These are phyloP conservation scores for Lithospermum erythrorhizon DNA, from an alignment of 257 asterid genomes.

Conservation along the genomic window DNA sequence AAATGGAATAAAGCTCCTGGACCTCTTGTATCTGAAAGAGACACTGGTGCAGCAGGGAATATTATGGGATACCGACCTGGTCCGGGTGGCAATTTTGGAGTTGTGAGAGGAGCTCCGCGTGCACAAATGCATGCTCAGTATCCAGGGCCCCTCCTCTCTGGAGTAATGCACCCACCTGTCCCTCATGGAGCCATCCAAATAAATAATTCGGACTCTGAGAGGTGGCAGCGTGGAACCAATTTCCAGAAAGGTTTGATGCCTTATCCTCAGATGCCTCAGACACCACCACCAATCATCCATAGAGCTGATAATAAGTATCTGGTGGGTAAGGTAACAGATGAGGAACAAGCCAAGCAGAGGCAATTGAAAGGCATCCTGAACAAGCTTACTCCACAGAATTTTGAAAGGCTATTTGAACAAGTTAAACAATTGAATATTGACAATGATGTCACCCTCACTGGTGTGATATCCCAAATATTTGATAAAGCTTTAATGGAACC, in stretches of 20 bases:
- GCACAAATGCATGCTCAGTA: constrained; percentile 39
- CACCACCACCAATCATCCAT: constrained; percentile 63
- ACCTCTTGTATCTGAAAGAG: constrained; percentile 44
- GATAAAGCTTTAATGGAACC: constrained; percentile 96
- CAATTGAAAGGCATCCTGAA: constrained; percentile 73
- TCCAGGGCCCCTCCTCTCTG: constrained; percentile 49
- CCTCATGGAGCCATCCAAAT: constrained; percentile 50
- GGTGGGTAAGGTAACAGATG: constrained; percentile 72
- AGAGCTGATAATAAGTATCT: constrained; percentile 79
- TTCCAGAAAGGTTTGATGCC: constrained; percentile 76
- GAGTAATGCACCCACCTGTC: constrained; percentile 57
- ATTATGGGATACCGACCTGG: constrained; percentile 39
- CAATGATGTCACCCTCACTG: constrained; percentile 51
- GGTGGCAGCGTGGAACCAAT: constrained; percentile 81
- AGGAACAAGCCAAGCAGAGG: constrained; percentile 84
- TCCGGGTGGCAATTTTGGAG: constrained; percentile 58
- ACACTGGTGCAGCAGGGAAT: constrained; percentile 30
- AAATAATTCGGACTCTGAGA: constrained; percentile 62
- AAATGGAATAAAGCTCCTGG: constrained; percentile 53
- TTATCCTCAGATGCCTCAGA: constrained; percentile 67
- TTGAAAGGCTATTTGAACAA: constrained; percentile 75
- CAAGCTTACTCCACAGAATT: constrained; percentile 96
- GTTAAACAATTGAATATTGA: constrained; percentile 80
- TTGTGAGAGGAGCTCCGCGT: constrained; percentile 51
- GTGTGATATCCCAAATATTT: constrained; percentile 89